Base-by-base conservation (phyloP, 2,329 filamentous ascomycete genomes). In the Ceratocystiopsis brevicomis region DNA sequence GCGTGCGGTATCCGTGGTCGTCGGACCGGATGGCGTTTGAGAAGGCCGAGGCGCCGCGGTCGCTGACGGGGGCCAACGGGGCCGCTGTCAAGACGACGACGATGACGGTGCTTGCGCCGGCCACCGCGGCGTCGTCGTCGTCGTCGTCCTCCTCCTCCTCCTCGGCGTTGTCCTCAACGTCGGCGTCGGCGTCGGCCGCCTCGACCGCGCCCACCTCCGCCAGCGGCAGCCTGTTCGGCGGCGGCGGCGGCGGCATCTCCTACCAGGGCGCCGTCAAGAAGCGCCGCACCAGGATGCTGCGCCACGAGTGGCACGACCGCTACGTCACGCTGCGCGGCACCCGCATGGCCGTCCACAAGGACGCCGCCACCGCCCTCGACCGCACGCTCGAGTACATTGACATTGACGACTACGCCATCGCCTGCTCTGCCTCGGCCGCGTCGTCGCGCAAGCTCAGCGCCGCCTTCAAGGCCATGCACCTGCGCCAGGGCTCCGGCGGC, bases 201-300 rank as follows among this genome's bases (percentile, higher is more conserved):
- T 46, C 54, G 44, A 38, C 53, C 34, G 47, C 49, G 3, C 46
- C 30, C 38, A 48, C 44, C 45, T 50, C 42, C 41, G 25, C 25
- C 25, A 33, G 18, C 40, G 39, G 40, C 44, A 45, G 48, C 36
- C 41, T 49, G 49, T 30, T 30, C 8, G 25, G 25, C 25, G 56
- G 45, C 51, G 25, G 25, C 25, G 56, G 45, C 51, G 63, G 68
- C 43, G 73, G 75, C 45, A 61, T 80, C 49, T 73, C 74, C 33
- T 83, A 87, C 59, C 74, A 82, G 41, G 90, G 90, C 1, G 86
- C 78, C 60, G 93, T 98, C 76, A 87, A 85, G 68, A 94, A 93
- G 68, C 83, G 88, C 56, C 85, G 85, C 64, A 92, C 81, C 33
- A 78, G 77, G 55, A 77, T 94, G 66, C 73, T 94, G 47, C 82